Conservation (phyloP, 345 rosid genomes). For the Viola odorata region DNA sequence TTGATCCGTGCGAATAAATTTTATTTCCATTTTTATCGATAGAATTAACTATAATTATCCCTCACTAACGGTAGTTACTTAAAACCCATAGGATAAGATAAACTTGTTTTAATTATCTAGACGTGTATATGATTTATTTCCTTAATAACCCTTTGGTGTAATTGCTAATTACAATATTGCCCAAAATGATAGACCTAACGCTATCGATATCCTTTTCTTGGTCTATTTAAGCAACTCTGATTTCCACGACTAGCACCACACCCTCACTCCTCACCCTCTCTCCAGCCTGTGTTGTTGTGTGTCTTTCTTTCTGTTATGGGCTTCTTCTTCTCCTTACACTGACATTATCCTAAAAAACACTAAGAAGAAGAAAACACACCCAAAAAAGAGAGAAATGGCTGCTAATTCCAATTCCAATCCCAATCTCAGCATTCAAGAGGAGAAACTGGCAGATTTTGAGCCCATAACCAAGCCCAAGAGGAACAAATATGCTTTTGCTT, state of each 20-base stretch:
- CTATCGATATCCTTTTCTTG: too few species aligned
- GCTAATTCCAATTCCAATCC: conserved; percentile 1
- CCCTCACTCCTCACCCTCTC: background rate
- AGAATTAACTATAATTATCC: too few species aligned
- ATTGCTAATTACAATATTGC: background rate
- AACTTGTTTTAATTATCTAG: too few species aligned
- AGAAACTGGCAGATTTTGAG: conserved; percentile 37
- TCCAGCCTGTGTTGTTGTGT: background rate
- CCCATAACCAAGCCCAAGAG: conserved; percentile 12
- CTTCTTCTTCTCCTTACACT: background rate
- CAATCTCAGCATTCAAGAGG: conserved; percentile 6
- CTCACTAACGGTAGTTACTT: too few species aligned
- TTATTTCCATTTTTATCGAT: too few species aligned
- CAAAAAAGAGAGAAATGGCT: conserved; percentile 10
- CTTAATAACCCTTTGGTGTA: too few species aligned
- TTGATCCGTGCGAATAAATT: too few species aligned
- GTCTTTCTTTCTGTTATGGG: too few species aligned
- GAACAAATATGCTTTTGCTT: too few species aligned
- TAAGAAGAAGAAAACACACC: too few species aligned
- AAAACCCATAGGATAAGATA: too few species aligned
- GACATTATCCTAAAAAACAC: background rate
- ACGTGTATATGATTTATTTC: too few species aligned
- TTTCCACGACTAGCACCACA: background rate
- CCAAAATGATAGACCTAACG: background rate
- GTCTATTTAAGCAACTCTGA: conserved; percentile 7